Conservation (phyloP, 371 early-diverging fungal species). For the Batrachochytrium dendrobatidis region DNA sequence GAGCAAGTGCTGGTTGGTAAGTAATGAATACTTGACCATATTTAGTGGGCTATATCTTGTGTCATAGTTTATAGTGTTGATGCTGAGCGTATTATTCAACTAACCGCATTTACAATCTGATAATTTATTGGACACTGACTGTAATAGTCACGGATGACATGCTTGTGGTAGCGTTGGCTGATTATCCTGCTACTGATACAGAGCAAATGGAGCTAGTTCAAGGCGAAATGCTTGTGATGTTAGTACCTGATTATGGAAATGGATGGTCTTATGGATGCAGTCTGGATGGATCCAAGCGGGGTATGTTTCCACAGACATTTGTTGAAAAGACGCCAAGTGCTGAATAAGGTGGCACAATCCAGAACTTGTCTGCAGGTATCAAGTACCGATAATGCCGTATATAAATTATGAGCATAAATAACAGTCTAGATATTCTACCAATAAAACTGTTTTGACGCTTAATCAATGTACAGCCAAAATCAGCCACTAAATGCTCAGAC, state of each 20-base stretch:
- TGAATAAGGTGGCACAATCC: too few relatives aligned
- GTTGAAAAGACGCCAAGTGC: constrained; percentile 8
- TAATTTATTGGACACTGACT: background rate
- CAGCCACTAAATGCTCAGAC: too few relatives aligned
- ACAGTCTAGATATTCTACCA: too few relatives aligned
- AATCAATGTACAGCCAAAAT: too few relatives aligned
- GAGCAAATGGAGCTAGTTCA: constrained; percentile 10
- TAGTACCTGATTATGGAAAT: constrained; percentile 13
- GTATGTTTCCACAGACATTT: constrained; percentile 18
- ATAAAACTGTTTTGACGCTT: too few relatives aligned
- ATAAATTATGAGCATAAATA: too few relatives aligned
- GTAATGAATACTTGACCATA: too few relatives aligned
- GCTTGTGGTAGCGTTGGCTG: constrained; percentile 13
- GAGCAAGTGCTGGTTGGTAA: background rate
- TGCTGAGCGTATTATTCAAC: background rate
- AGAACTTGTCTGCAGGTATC: too few relatives aligned
- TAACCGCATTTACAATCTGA: background rate
- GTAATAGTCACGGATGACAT: constrained; percentile 3
- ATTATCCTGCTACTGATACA: constrained; percentile 9
- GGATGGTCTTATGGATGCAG: constrained; percentile 14
- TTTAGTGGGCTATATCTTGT: too few relatives aligned
- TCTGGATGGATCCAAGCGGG: constrained; percentile 8
- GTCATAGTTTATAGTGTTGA: too few relatives aligned
- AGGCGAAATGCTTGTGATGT: constrained; percentile 7
- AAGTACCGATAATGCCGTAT: too few relatives aligned